Evolutionary conservation across 169 alveolate genomes (phyloP), one percentile per base, ranked within the genome.

Genomic region (Eimeria maxima): DNA sequence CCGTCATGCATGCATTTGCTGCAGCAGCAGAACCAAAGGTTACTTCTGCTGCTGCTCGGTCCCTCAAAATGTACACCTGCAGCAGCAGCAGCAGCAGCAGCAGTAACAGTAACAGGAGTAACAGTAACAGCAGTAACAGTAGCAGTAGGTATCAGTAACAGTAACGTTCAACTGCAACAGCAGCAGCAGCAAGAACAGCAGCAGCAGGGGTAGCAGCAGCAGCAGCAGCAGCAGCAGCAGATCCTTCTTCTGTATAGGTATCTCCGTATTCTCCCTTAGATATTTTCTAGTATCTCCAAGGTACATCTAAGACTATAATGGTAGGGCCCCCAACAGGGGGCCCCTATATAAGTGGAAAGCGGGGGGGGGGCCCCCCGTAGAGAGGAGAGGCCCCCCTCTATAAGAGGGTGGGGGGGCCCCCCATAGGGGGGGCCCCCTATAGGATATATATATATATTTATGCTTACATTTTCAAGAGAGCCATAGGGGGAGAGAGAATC

Each of bases 11-110:
- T 42, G 81, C 90, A 47, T n/a, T 65, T 50, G 71, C 90, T 6
- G 90, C 89, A 11, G 90, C 14, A 24, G 95, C 60, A 38, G 95
- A 76, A n/a, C 60, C 67, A n/a, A 90, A 71, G 42, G 7, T 16
- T 24, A 90, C 80, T 65, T 90, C 95, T 55, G 95, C 95, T 24
- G 95, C 95, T 13, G 90, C 95, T 22, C 90, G 95, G 90, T 29
- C 84, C 24, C 95, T 74, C 78, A 73, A 29, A 18, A 90, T 20
- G 45, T 55, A 29, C 67, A 90, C 95, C 95, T 90, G 95, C 38
- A 55, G 69, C 89, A 45, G 67, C 89, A 78, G 84, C 84, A 78
- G 89, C 89, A 45, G 65, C 89, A 78, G 89, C 67, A 78, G 65
- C 67, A 78, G 24, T n/a, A 65, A n/a, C 74, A 16, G 8, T 29